Percentiles rank a stretch among this genome's conserved stretches.
These are phyloP conservation scores for Ceratocystis colombiana DNA, from an alignment of 2,329 filamentous ascomycete species.

Conservation along the genomic window DNA sequence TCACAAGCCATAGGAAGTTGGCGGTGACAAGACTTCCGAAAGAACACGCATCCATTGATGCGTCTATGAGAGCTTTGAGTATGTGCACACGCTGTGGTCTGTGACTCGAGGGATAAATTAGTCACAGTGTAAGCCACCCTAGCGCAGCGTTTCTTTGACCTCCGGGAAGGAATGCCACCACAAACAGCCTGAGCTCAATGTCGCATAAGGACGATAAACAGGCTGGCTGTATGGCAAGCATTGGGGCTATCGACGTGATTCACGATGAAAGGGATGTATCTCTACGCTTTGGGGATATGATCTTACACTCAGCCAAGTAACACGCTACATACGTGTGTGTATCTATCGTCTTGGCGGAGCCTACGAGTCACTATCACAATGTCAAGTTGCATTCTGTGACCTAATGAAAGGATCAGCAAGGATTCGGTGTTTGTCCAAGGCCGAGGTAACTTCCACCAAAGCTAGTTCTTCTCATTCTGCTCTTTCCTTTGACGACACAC, in stretches of 20 bases:
- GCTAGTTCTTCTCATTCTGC: neutral
- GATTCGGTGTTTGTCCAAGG: neutral
- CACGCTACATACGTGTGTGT: no score
- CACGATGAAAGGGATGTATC: neutral
- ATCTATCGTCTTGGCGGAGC: no score
- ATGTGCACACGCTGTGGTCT: neutral
- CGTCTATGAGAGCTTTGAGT: neutral
- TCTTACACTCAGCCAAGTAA: no score
- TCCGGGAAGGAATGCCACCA: no score
- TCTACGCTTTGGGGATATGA: neutral
- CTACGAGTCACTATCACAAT: no score
- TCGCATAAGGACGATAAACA: no score
- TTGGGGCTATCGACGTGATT: neutral
- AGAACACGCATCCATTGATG: neutral
- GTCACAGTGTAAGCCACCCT: neutral
- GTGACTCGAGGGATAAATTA: neutral
- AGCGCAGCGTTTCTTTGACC: no score
- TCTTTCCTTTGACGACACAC: no score
- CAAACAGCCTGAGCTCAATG: no score
- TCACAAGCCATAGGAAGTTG: no score
- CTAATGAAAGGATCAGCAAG: neutral
- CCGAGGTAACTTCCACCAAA: neutral
- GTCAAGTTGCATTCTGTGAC: neutral
- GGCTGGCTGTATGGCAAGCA: no score
- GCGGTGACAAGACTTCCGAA: no score